These are phyloP conservation scores for Boletus sensibilis DNA, from an alignment of 768 basidiomycete genomes.

Conservation along the genomic window DNA sequence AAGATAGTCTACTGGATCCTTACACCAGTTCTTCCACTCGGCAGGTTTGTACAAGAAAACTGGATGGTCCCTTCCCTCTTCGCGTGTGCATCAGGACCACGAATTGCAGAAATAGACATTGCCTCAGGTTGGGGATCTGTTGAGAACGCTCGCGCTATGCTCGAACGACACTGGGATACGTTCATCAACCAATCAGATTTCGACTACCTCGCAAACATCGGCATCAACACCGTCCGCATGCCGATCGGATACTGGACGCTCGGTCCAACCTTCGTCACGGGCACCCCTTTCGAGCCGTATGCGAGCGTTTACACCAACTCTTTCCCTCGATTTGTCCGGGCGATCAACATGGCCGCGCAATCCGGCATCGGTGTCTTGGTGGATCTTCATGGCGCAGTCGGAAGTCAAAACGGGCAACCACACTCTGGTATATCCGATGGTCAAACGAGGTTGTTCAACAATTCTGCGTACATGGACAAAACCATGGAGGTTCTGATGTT, in stretches of 20 bases:
- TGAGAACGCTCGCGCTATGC: conserved; percentile 44
- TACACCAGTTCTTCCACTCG: background rate
- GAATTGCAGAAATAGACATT: conserved; percentile 61
- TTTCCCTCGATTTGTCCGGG: conserved; percentile 35
- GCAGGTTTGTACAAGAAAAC: conserved; percentile 68
- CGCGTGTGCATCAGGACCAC: conserved; percentile 49
- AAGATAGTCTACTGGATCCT: too few relatives aligned
- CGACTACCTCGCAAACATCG: conserved; percentile 53
- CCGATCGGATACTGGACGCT: conserved; percentile 57
- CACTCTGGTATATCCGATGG: conserved; percentile 40
- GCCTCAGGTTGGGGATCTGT: conserved; percentile 49
- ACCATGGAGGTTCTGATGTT: conserved; percentile 44
- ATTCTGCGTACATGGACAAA: conserved; percentile 35
- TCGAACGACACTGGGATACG: conserved; percentile 74
- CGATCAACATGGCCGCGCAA: conserved; percentile 43
- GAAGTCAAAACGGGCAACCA: conserved; percentile 44
- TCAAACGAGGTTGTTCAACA: conserved; percentile 38
- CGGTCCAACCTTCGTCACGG: conserved; percentile 29
- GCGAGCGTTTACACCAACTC: conserved; percentile 45
- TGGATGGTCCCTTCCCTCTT: conserved; percentile 77
- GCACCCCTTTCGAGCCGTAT: conserved; percentile 39
- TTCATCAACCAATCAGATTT: conserved; percentile 70
- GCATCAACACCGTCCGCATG: conserved; percentile 62
- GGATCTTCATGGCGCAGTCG: conserved; percentile 54
- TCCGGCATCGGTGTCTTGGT: conserved; percentile 49